Base-by-base conservation (phyloP, 352 stramenopile species). In the Pythium aphanidermatum region DNA sequence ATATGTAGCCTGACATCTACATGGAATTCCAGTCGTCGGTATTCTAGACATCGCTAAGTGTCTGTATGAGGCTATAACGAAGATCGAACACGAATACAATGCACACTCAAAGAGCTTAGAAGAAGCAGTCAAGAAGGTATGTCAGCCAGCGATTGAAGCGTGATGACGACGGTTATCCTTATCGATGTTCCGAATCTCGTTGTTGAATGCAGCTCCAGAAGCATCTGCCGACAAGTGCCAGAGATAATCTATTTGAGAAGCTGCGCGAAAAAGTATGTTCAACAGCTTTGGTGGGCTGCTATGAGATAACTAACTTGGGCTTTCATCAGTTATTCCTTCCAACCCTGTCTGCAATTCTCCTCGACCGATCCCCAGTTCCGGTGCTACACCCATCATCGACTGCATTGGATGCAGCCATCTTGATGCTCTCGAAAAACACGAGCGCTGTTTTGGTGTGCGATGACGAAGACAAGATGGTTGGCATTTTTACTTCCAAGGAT, bases 21-120 rank as follows among this genome's bases (percentile, higher is more conserved):
- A 17, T 36, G 16, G 51, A 49, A 29, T 28, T 16, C 51, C 54
- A 76, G 92, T 99, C 16, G 90, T 98, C 19, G 96, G 96, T 2
- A 84, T 99, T 58, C 60, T 99, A 37, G 95, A 98, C 65, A 99
- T 99, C 59, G 94, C 95, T 12, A 98, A 98, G 66, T 99, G 96
- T 61, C 58, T 99, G 27, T 98, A 99, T 61, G 96, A 99, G 71
- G 95, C 95, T 1, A 98, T 99, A 39, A 75, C 74, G 26, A 97
- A 98, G 57, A 88, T 99, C 24, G 96, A 98, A 56, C 85, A 86
- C 39, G 77, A 78, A 5, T 92, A 92, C 39, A 76, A 83, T 27
- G 63, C 66, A n/a, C 86, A 82, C 11, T 86, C 77, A 0, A 69
- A 83, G 25, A 70, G 68, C 10, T 56, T 94, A 26, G 71, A 79